Evolutionary conservation across 495 filamentous ascomycete species (phyloP), one percentile per base, ranked within the genome.

Genomic region (Penicillium angulare): DNA sequence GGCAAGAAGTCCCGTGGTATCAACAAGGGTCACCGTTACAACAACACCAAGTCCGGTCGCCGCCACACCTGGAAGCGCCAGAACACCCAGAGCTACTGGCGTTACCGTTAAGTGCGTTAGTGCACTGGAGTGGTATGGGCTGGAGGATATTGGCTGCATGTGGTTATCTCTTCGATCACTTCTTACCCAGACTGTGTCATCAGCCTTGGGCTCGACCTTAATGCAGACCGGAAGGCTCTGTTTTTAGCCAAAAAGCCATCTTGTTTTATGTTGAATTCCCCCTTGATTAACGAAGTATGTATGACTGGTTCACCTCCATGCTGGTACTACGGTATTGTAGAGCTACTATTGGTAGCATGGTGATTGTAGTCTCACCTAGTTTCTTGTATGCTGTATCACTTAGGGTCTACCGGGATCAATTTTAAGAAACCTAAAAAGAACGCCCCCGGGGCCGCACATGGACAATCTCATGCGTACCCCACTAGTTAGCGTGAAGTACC

Each of bases 61-160:
- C 87, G 95, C 79, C 95, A 97, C 89, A 97, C 92, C 71, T 99
- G 93, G 93, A 95, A 95, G 89, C 82, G 87, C 74, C 92, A 92
- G 85, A 97, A 97, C 87, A 98, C 93, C 74, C 84, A 92, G 72
- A 90, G 84, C 71, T 87, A 92, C 72, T 95, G 90, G 89, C 79
- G 89, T 66, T 95, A 93, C 77, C 75, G 82, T 64, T 85, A 84
- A 67, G 67, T 57, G 70, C 62, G 42, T 20, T 60, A 56, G 38
- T 57, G 62, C 62, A 63, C 59, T 58, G 53, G 27, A 47, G 59
- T 55, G 60, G 52, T 51, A 31, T 59, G 44, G 53, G 51, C 47
- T 60, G 56, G 69, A 64, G 56, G 53, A 59, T 71, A 58, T 73
- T 65, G 65, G 63, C 47, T 61, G 65, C 62, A 70, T 70, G 65